A percentile compares a stretch with the other conserved stretches of the same genome.
Conservation (phyloP, 768 basidiomycete species). For the Amanita molliuscula region DNA sequence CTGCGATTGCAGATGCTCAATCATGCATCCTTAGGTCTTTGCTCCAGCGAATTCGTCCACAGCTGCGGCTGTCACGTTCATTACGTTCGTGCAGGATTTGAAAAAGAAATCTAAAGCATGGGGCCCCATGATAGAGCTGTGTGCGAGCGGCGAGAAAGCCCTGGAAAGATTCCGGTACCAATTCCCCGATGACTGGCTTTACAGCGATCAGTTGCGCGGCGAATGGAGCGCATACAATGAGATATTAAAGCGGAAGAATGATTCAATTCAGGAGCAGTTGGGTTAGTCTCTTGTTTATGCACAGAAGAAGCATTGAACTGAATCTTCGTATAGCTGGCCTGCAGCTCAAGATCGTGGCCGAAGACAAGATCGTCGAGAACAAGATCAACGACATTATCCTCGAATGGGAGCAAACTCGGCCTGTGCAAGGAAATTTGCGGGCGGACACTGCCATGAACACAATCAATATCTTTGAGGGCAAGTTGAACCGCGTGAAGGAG, state of each 20-base stretch:
- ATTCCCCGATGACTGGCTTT: conserved; percentile 96
- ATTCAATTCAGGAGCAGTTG: conserved; percentile 96
- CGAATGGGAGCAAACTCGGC: conserved; percentile 95
- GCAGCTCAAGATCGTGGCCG: conserved; percentile 99
- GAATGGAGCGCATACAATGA: conserved; percentile 99
- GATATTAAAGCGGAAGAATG: conserved; percentile 95
- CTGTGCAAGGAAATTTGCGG: conserved; percentile 93
- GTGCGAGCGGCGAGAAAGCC: conserved; percentile 92
- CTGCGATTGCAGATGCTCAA: no score
- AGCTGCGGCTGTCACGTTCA: conserved; percentile 96
- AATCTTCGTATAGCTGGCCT: conserved; percentile 57
- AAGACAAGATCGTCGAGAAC: conserved; percentile 96
- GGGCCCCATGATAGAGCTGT: conserved; percentile 93
- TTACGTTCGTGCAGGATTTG: conserved; percentile 98
- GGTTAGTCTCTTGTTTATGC: conserved; percentile 39
- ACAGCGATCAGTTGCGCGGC: conserved; percentile 92
- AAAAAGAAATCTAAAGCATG: conserved; percentile 96
- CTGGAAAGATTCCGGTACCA: conserved; percentile 95
- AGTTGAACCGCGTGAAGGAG: conserved; percentile 81
- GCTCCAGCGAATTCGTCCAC: conserved; percentile 84
- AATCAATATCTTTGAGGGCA: conserved; percentile 91
- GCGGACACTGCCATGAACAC: conserved; percentile 95
- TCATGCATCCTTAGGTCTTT: conserved; percentile 34
- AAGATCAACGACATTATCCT: conserved; percentile 83
- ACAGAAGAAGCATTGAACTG: background rate